These are phyloP conservation scores for Acarospora socialis DNA, from an alignment of 2,329 filamentous ascomycete species.

Conservation along the genomic window DNA sequence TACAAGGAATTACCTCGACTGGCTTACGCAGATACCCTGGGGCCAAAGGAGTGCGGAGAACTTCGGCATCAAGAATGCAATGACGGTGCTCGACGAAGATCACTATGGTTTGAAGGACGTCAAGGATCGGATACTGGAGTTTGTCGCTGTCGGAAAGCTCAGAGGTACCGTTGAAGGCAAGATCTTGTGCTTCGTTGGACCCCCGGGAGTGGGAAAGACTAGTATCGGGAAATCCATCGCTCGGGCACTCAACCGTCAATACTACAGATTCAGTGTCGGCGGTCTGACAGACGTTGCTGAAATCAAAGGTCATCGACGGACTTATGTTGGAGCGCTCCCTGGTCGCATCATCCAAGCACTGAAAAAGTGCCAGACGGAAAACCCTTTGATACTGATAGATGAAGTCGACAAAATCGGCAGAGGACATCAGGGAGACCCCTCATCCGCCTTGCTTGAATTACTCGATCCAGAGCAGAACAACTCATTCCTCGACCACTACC, in stretches of 20 bases:
- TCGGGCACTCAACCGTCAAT: conserved; percentile 82
- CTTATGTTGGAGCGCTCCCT: conserved; percentile 88
- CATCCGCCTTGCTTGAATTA: conserved; percentile 82
- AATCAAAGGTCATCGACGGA: conserved; percentile 93
- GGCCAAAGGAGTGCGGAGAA: conserved; percentile 91
- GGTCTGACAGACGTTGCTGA: conserved; percentile 94
- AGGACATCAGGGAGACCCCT: conserved; percentile 91
- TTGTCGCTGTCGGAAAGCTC: conserved; percentile 94
- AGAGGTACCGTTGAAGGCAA: conserved; percentile 96
- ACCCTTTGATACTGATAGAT: conserved; percentile 89
- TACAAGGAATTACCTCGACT: conserved; percentile 94
- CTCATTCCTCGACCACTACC: conserved; percentile 95
- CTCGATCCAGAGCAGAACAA: conserved; percentile 95
- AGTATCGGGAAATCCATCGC: conserved; percentile 98
- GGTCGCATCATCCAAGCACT: conserved; percentile 95
- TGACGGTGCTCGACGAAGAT: conserved; percentile 84
- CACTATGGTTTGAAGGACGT: conserved; percentile 96
- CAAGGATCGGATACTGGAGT: conserved; percentile 95
- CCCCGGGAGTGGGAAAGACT: conserved; percentile 94
- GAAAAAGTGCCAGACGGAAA: conserved; percentile 98
- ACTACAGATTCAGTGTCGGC: conserved; percentile 96
- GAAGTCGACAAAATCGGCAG: conserved; percentile 97
- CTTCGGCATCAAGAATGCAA: conserved; percentile 84
- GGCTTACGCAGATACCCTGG: conserved; percentile 97
- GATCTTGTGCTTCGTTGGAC: conserved; percentile 93